Evolutionary conservation across 768 basidiomycete species (phyloP), one percentile per base, ranked within the genome.

Genomic region (Boletus edulis): DNA sequence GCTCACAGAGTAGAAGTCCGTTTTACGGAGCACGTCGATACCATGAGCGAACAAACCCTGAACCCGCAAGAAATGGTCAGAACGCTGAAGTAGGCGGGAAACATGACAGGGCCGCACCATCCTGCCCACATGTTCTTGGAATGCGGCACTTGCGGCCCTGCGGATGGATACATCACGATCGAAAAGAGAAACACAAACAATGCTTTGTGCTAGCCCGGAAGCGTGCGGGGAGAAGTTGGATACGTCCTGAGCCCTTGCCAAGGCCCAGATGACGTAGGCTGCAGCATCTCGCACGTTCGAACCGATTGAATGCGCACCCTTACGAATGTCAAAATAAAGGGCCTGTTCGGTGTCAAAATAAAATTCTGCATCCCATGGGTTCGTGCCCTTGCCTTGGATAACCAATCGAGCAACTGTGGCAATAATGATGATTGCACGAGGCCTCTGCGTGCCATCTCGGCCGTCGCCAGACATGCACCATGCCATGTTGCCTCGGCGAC

Each of bases 121-220:
- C 67, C 97, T 78, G 13, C 97, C 97, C 38, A 98, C 97, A 65
- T 89, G 87, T 74, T 99, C 97, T 72, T 99, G 97, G 68, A 92
- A 98, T 13, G 95, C 92, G 17, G 97, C 97, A 70, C 96, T 98
- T 13, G 95, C 95, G 14, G 97, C 96, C 60, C 97, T 77, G 24
- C 97, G 82, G 52, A 99, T 94, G 57, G 93, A 91, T 29, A 98
- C 85, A 71, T 99, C 97, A 32, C 97, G 83, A 75, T 99, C 97
- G 67, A 85, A 95, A 31, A 93, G 74, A 2, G 96, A 84, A 24
- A 92, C 89, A 22, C 83, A 81, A n/a, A 86, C 83, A 55, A 98
- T 79, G 32, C 75, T 74, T 42, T 77, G 81, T 6, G 95, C 89
- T 20, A 98, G 79, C 44, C 76, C 73, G 4, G 74, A 69, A 6